Percentiles rank a stretch among this genome's conserved stretches.
These are phyloP conservation scores for Helicocarpus griseus DNA, from an alignment of 2,329 filamentous ascomycete genomes.

Conservation along the genomic window DNA sequence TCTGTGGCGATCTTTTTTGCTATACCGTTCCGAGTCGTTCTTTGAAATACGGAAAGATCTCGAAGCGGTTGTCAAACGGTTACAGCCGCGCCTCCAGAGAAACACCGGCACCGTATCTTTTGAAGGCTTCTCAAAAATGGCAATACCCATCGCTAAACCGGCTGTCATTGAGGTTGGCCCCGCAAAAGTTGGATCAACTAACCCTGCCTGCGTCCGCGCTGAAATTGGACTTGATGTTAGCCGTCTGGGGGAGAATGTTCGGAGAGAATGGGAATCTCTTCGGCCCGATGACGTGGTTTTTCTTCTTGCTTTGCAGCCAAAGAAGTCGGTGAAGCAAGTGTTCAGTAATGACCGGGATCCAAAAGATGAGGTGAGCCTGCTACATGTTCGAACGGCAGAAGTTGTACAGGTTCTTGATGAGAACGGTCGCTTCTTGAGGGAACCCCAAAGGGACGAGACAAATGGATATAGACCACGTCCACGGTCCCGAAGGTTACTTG, in stretches of 20 bases:
- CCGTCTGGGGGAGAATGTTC: constrained; percentile 63
- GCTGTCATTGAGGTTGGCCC: constrained; percentile 79
- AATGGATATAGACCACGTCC: constrained; percentile 54
- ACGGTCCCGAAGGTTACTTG: constrained; percentile 58
- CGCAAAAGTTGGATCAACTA: constrained; percentile 69
- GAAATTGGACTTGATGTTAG: constrained; percentile 80
- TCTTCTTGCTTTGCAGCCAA: constrained; percentile 63
- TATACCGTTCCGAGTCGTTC: constrained; percentile 85
- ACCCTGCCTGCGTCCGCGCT: constrained; percentile 74
- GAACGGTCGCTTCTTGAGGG: constrained; percentile 62
- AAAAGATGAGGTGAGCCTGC: constrained; percentile 56
- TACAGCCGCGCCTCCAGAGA: constrained; percentile 59
- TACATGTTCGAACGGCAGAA: constrained; percentile 69
- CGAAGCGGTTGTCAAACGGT: constrained; percentile 66
- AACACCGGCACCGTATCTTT: constrained; percentile 61
- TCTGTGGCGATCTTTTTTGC: constrained; percentile 82
- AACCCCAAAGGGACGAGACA: constrained; percentile 42
- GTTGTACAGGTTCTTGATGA: constrained; percentile 81
- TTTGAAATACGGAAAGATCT: constrained; percentile 90
- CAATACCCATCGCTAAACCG: constrained; percentile 73
- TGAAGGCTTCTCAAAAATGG: constrained; percentile 83
- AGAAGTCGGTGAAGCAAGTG: constrained; percentile 27
- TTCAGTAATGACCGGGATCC: constrained; percentile 13
- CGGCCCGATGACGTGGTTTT: constrained; percentile 85
- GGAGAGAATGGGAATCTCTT: constrained; percentile 82